Evolutionary conservation across 352 stramenopile genomes (phyloP).

Genomic region (Globisporangium abappressorium): DNA sequence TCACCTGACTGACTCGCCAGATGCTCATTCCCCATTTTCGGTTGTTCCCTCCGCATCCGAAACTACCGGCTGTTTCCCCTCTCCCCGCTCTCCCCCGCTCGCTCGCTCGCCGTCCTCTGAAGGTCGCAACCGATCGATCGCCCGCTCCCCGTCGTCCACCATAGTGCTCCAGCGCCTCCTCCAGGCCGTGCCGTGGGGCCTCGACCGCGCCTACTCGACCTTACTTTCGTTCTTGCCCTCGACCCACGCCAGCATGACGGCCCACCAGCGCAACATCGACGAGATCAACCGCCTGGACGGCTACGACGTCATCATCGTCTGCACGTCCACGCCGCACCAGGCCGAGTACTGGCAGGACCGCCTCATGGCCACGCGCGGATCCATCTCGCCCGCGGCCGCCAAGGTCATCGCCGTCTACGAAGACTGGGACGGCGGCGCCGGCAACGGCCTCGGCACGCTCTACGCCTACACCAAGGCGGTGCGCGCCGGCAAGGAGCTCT

Average conservation of each 20-base stretch:
- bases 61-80: slow-evolving; percentile 10
- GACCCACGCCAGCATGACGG: slow-evolving; percentile 14
- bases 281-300: slow-evolving; percentile 85
- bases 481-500: slow-evolving; percentile 79
- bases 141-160: slow-evolving; percentile 3
- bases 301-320: slow-evolving; percentile 97
- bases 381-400: slow-evolving; percentile 75
- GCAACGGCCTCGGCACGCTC: slow-evolving; percentile 95
- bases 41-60: slow-evolving; percentile 7
- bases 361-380: slow-evolving; percentile 83
- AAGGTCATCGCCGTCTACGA: slow-evolving; percentile 96
- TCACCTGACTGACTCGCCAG: neutral
- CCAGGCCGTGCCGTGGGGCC: neutral
- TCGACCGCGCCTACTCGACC: slow-evolving; percentile 16
- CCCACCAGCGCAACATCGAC: slow-evolving; percentile 81
- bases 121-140: neutral
- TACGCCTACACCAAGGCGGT: slow-evolving; percentile 97
- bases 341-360: slow-evolving; percentile 96
- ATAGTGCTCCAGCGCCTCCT: slow-evolving; percentile 19
- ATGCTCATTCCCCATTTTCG: slow-evolving; percentile 20
- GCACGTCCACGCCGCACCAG: slow-evolving; percentile 95
- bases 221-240: slow-evolving; percentile 16
- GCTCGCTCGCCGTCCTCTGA: slow-evolving; percentile 1
- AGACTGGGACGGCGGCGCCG: slow-evolving; percentile 95
- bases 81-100: neutral